Conservation (phyloP, 805 yeast species). For the Tetrapisispora namnaoensis region DNA sequence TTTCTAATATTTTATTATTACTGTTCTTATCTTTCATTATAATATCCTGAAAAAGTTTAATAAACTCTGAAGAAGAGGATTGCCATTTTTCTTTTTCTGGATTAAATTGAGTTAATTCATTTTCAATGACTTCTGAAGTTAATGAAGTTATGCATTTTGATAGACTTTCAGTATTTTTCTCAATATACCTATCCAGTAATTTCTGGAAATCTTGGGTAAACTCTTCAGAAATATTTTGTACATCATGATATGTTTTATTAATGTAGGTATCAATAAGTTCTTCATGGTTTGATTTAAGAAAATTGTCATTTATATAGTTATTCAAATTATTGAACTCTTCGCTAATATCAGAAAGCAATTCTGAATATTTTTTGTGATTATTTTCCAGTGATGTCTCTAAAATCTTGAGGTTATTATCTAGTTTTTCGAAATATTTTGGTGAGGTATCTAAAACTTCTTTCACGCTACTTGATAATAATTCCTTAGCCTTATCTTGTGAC, state of each 20-base stretch:
- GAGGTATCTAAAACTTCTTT: constrained; percentile 16
- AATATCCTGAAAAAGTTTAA: constrained; percentile 10
- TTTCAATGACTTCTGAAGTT: constrained; percentile 22
- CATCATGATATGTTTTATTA: constrained; percentile 18
- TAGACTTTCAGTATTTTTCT: constrained; percentile 16
- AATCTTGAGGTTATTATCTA: constrained; percentile 11
- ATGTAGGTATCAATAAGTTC: constrained; percentile 20
- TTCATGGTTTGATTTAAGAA: constrained; percentile 24
- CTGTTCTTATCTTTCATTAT: constrained; percentile 25
- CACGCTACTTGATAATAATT: constrained; percentile 17
- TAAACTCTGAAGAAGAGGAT: constrained; percentile 8
- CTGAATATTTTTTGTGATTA: constrained; percentile 16
- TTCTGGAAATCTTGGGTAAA: constrained; percentile 15
- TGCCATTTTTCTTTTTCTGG: constrained; percentile 26
- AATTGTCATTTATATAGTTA: constrained; percentile 23
- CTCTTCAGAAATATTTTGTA: constrained; percentile 19
- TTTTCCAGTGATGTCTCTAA: constrained; percentile 12
- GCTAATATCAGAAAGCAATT: constrained; percentile 26
- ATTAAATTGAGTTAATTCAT: constrained; percentile 22
- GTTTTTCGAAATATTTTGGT: constrained; percentile 14
- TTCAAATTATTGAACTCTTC: constrained; percentile 29
- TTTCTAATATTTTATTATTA: constrained; percentile 11
- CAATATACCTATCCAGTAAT: constrained; percentile 17
- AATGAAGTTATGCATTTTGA: constrained; percentile 19
- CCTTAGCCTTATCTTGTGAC: constrained; percentile 13